Evolutionary conservation across 768 basidiomycete genomes (phyloP), one percentile per base, ranked within the genome.

Genomic region (Grammothele lineata): DNA sequence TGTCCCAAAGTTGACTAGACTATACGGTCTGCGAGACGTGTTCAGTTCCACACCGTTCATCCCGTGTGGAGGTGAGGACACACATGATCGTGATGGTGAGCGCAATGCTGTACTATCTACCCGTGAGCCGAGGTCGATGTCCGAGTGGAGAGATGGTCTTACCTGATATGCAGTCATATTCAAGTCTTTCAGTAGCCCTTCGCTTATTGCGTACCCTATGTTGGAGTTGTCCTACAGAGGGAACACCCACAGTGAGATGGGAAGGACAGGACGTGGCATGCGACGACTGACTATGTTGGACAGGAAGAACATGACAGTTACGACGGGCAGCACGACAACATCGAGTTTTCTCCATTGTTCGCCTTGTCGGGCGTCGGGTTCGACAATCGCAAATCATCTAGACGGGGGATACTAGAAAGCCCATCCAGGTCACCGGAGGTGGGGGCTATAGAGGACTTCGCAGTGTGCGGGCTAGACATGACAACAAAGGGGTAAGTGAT

Each of bases 131-230:
- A n/a, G n/a, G n/a, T n/a, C n/a, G n/a, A n/a, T n/a, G n/a, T n/a
- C n/a, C n/a, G n/a, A n/a, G n/a, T n/a, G n/a, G n/a, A n/a, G n/a
- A n/a, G n/a, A n/a, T n/a, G n/a, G n/a, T n/a, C n/a, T n/a, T n/a
- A n/a, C n/a, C n/a, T n/a, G n/a, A n/a, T n/a, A n/a, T 30, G 59
- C 46, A 1, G 64, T 55, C 34, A 70, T 57, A 6, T 57, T 45
- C 44, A 66, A 46, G 32, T 57, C 57, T 23, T 50, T 57, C 37
- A 61, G 57, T 7, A 67, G 56, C n/a, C 66, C 66, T 5, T 62
- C 66, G 24, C 62, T 51, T 7, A 51, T 45, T 9, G 64, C 65
- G 51, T 65, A 64, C 2, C 62, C 63, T 2, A 57, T 49, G 21
- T 57, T 57, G 18, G 52, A 55, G 23, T 25, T 21, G 25, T 42